phyloP scores from a whole-genome alignment of 495 filamentous ascomycete genomes.

The Extremus antarcticus region DNA sequence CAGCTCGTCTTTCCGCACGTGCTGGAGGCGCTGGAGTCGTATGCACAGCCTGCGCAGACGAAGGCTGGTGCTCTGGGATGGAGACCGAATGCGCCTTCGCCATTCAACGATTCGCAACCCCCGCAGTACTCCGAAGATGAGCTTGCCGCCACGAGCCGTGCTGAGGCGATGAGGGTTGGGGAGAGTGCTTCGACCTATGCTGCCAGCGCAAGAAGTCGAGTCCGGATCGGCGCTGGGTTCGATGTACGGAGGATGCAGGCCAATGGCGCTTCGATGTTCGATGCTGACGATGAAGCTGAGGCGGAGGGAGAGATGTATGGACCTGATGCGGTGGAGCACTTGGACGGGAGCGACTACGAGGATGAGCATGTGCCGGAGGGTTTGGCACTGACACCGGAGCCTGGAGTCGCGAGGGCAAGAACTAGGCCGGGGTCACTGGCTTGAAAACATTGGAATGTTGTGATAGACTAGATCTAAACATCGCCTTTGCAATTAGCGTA shows the following conservation, averaged over 20 bases:
- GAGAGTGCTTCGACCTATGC: neutral
- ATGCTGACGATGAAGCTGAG: neutral
- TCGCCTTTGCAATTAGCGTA: too few species aligned
- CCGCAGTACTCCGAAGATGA: slow-evolving; percentile 14
- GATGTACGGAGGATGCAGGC: neutral
- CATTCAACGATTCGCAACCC: slow-evolving; percentile 2
- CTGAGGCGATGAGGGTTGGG: neutral
- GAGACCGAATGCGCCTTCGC: neutral
- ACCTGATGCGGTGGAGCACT: slow-evolving; percentile 1
- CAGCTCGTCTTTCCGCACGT: slow-evolving; percentile 73
- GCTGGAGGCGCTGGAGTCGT: slow-evolving; percentile 65
- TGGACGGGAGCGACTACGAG: slow-evolving; percentile 7
- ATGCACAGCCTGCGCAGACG: slow-evolving; percentile 6
- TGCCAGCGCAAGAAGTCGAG: neutral
- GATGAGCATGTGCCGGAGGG: neutral
- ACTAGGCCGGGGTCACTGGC: neutral
- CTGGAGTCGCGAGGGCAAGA: neutral
- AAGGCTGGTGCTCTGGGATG: slow-evolving; percentile 2
- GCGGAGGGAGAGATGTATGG: neutral
- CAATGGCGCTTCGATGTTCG: neutral
- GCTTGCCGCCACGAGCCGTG: neutral
- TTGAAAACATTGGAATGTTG: too few species aligned
- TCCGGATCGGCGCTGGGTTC: neutral
- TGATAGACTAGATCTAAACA: too few species aligned
- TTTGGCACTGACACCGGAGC: neutral